Percentiles rank a stretch among this genome's conserved stretches.
phyloP scores from a whole-genome alignment of 257 asterid species.

The Nicotiana paniculata region DNA sequence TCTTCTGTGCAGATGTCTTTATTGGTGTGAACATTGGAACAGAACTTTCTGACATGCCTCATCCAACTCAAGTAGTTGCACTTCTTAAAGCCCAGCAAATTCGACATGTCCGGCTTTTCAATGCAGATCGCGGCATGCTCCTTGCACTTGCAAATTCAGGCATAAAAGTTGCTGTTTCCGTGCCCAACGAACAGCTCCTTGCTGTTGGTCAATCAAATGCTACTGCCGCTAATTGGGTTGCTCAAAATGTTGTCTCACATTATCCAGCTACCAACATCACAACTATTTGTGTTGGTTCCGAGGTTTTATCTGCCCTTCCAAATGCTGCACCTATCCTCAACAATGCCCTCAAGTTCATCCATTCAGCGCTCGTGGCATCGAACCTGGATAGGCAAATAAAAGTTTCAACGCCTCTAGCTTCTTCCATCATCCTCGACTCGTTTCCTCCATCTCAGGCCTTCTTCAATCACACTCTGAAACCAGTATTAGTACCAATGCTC shows the following conservation, averaged over 20 bases:
- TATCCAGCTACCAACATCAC: constrained; percentile 73
- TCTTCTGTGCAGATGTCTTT: constrained; percentile 39
- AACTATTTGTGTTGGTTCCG: constrained; percentile 70
- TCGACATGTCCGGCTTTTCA: constrained; percentile 51
- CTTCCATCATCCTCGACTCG: constrained; percentile 66
- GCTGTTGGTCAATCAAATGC: constrained; percentile 75
- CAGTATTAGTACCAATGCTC: constrained; percentile 51
- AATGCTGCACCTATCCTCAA: constrained; percentile 59
- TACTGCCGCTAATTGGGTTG: constrained; percentile 83
- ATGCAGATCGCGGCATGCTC: constrained; percentile 78
- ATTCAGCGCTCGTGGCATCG: constrained; percentile 73
- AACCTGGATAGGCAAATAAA: constrained; percentile 63
- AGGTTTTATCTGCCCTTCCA: constrained; percentile 58
- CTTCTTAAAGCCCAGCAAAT: constrained; percentile 75
- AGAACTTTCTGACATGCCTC: constrained; percentile 73
- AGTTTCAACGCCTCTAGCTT: constrained; percentile 70
- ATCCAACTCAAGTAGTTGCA: constrained; percentile 80
- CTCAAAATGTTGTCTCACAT: constrained; percentile 69
- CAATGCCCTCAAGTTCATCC: constrained; percentile 57
- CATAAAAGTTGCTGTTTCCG: constrained; percentile 53
- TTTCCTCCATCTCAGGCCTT: constrained; percentile 80
- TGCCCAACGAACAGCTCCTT: constrained; percentile 71
- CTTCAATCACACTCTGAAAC: constrained; percentile 58
- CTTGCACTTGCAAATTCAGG: constrained; percentile 80
- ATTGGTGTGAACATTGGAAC: constrained; percentile 82